Base-by-base conservation (phyloP, 805 yeast genomes). In the Cyberlindnera japonica region DNA sequence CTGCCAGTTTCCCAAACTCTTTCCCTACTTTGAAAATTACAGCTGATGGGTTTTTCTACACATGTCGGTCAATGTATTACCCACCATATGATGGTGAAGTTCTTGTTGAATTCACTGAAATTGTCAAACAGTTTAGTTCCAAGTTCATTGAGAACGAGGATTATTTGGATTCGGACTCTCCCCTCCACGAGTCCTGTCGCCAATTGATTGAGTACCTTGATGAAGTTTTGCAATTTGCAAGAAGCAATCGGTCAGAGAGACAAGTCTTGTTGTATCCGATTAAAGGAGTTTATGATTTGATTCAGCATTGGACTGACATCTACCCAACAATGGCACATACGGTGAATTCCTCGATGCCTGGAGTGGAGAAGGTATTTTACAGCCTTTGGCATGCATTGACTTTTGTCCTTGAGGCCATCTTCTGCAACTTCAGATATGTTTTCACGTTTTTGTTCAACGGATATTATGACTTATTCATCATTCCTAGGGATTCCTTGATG, bases 401-500 rank as follows among this genome's bases (percentile, higher is more conserved):
- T 3, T 45, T 40, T 16, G 14, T 52, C 1, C 9, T 56, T 24
- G 57, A 50, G 14, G 45, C 46, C 1, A 26, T 47, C 8, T 31
- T 55, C n/a, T 30, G 33, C 10, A 51, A 47, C 12, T 32, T 38
- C 11, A 35, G 53, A 5, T 55, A 53, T 21, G 34, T 55, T 33
- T 53, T 56, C 26, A 40, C 54, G 1, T 52, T 37, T 19, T 31
- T 44, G 17, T 45, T 55, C 28, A 45, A 49, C 33, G 61, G 61
- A 2, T 52, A 38, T 27, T 41, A 43, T 21, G 33, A 30, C 2
- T n/a, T 48, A 10, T 49, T 37, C 27, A 40, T 48, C 5, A 37
- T 50, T 30, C 45, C 45, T 10, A 38, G 35, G 14, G 39, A 38
- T 1, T 23, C 40, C 6, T 15, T 54, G 8, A 15, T 45, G 4